phyloP scores from a whole-genome alignment of 2,329 filamentous ascomycete genomes.

The Colletotrichum sojae region DNA sequence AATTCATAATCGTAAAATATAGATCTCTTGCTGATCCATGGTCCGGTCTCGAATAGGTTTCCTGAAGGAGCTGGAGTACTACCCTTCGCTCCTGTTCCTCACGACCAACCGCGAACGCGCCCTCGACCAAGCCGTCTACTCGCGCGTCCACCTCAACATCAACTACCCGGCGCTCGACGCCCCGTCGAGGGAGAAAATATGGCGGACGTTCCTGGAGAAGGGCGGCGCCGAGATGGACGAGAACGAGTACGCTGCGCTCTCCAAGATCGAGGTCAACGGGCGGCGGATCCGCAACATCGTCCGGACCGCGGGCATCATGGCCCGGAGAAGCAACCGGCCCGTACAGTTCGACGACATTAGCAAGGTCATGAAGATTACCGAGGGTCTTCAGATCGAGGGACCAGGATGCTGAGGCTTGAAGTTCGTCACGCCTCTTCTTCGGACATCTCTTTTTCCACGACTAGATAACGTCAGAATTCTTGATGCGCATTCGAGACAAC shows the following conservation, averaged over 20 bases:
- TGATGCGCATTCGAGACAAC: too few relatives aligned
- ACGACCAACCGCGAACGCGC: conserved; percentile 82
- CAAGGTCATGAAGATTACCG: conserved; percentile 45
- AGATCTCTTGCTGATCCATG: neutral
- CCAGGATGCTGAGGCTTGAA: neutral
- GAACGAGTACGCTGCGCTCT: conserved; percentile 36
- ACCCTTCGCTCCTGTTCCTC: conserved; percentile 90
- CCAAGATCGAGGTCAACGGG: conserved; percentile 43
- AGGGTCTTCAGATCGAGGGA: conserved; percentile 35
- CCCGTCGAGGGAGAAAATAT: conserved; percentile 43
- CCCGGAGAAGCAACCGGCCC: conserved; percentile 34
- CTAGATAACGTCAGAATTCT: too few relatives aligned
- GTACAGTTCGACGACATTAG: conserved; percentile 42
- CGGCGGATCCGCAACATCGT: conserved; percentile 45
- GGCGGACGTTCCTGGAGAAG: conserved; percentile 45
- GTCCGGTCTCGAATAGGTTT: conserved; percentile 61
- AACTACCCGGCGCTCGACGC: conserved; percentile 49
- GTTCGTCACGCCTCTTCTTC: too few relatives aligned
- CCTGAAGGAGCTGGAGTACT: conserved; percentile 88
- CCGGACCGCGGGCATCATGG: conserved; percentile 46
- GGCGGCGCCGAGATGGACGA: conserved; percentile 32
- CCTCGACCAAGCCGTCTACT: conserved; percentile 64
- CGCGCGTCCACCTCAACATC: conserved; percentile 62
- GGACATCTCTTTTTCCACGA: too few relatives aligned
- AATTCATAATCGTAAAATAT: fast-evolving